phyloP scores from a whole-genome alignment of 169 alveolate genomes.

The Cyclospora cayetanensis region DNA sequence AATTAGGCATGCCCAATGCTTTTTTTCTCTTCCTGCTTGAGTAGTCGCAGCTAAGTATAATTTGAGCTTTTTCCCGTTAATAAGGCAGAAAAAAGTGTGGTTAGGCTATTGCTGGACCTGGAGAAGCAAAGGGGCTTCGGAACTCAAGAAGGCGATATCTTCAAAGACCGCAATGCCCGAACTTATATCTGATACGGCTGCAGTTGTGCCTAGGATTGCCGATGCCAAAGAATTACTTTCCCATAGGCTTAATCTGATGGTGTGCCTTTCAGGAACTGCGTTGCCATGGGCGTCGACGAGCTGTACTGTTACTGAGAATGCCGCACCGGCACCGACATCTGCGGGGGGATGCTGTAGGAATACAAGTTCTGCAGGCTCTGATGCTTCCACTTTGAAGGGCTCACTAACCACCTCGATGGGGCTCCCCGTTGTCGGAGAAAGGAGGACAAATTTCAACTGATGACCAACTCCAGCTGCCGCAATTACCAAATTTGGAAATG shows the following conservation, averaged over 20 bases:
- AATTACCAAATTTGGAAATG: neutral
- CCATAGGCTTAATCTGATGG: neutral
- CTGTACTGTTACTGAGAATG: slow-evolving; percentile 13
- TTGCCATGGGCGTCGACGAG: slow-evolving; percentile 21
- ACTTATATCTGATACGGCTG: neutral
- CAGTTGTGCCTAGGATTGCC: neutral
- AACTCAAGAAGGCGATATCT: neutral
- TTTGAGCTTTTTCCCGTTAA: too few species aligned
- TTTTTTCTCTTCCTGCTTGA: too few species aligned
- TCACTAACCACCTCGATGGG: neutral
- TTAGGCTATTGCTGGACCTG: too few species aligned
- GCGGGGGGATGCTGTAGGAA: slow-evolving; percentile 39
- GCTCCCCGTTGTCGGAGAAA: slow-evolving; percentile 2
- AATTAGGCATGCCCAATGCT: too few species aligned
- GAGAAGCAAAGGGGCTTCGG: neutral
- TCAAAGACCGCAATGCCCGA: neutral
- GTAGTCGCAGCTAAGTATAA: too few species aligned
- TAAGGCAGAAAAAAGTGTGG: too few species aligned
- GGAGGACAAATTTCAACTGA: neutral
- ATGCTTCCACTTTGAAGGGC: slow-evolving; percentile 17
- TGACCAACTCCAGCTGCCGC: slow-evolving; percentile 3
- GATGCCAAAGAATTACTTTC: neutral
- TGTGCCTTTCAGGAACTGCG: neutral
- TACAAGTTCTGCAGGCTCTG: slow-evolving; percentile 24
- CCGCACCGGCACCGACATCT: neutral